Percentiles rank a stretch among this genome's conserved stretches.
Evolutionary conservation across 164 flowering plant genomes (phyloP).

Genomic region (Warburgia ugandensis): DNA sequence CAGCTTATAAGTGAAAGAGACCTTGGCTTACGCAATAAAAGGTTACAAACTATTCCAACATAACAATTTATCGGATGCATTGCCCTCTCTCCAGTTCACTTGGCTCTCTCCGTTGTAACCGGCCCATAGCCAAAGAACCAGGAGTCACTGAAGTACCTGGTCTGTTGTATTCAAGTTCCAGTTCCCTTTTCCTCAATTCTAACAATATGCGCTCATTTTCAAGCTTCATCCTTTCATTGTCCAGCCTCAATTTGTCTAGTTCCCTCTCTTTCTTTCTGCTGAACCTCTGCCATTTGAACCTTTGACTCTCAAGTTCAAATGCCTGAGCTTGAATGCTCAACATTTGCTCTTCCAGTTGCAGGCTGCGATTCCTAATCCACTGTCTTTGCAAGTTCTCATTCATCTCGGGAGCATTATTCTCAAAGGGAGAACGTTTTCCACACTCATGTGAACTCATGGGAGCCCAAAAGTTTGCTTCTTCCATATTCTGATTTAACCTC

Average conservation of each 20-base stretch:
- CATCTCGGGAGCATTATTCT: conserved; percentile 13
- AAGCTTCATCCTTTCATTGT: conserved; percentile 39
- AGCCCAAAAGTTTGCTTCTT: conserved; percentile 22
- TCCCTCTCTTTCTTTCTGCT: conserved; percentile 77
- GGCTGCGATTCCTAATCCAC: conserved; percentile 43
- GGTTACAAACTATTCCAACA: neutral
- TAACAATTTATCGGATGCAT: conserved; percentile 3
- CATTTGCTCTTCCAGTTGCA: conserved; percentile 55
- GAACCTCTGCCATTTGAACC: conserved; percentile 71
- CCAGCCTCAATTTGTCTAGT: conserved; percentile 45
- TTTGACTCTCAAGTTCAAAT: conserved; percentile 64
- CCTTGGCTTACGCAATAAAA: neutral
- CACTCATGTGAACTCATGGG: conserved; percentile 3
- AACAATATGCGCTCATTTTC: conserved; percentile 48
- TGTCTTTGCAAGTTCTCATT: conserved; percentile 46
- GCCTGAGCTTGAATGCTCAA: conserved; percentile 39
- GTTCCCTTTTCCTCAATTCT: conserved; percentile 13
- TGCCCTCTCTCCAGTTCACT: conserved; percentile 9
- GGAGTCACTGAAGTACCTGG: conserved; percentile 4
- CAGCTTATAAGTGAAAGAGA: neutral
- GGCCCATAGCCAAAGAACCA: conserved; percentile 6
- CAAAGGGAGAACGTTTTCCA: conserved; percentile 2
- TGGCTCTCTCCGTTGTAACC: conserved; percentile 10
- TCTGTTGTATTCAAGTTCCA: conserved; percentile 12
- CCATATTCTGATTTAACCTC: conserved; percentile 7